Percentiles rank a stretch among this genome's conserved stretches.
Conservation (phyloP, 1,284 basidiomycete genomes). For the Kwoniella shivajii region DNA sequence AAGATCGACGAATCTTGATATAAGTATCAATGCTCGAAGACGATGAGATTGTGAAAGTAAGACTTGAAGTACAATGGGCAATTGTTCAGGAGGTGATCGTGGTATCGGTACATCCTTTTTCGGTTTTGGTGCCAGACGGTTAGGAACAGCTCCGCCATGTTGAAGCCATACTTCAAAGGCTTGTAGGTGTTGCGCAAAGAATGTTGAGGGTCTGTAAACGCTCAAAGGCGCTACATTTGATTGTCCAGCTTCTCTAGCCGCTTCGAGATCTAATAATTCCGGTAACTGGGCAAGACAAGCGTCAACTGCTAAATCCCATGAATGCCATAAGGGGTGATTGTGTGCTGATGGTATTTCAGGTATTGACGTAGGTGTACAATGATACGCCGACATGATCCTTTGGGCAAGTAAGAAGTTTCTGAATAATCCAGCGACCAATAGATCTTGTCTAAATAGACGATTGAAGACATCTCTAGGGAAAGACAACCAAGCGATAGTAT, state of each 20-base stretch:
- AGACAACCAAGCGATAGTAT: constrained; percentile 98
- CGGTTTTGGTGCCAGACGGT: constrained; percentile 55
- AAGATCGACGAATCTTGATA: constrained; percentile 96
- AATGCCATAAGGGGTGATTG: constrained; percentile 93
- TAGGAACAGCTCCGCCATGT: constrained; percentile 64
- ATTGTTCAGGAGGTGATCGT: constrained; percentile 72
- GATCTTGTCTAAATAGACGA: constrained; percentile 89
- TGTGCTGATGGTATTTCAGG: constrained; percentile 91
- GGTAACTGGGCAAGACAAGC: constrained; percentile 92
- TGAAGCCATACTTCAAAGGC: constrained; percentile 99
- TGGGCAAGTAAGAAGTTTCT: constrained; percentile 96
- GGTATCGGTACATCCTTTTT: constrained; percentile 16
- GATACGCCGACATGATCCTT: constrained; percentile 97
- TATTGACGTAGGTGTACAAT: constrained; percentile 93
- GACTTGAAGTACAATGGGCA: constrained; percentile 96
- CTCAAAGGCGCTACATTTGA: constrained; percentile 45
- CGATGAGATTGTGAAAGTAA: constrained; percentile 95
- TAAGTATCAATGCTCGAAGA: constrained; percentile 89
- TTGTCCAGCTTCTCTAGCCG: constrained; percentile 54
- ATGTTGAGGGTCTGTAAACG: constrained; percentile 82
- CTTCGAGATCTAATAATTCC: constrained; percentile 68
- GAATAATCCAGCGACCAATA: constrained; percentile 93
- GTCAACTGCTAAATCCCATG: constrained; percentile 97
- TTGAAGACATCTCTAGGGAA: constrained; percentile 93
- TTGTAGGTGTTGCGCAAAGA: constrained; percentile 94